A percentile compares a stretch with the other conserved stretches of the same genome.
Conservation (phyloP, 83 land plant species). For the Larix sibirica region DNA sequence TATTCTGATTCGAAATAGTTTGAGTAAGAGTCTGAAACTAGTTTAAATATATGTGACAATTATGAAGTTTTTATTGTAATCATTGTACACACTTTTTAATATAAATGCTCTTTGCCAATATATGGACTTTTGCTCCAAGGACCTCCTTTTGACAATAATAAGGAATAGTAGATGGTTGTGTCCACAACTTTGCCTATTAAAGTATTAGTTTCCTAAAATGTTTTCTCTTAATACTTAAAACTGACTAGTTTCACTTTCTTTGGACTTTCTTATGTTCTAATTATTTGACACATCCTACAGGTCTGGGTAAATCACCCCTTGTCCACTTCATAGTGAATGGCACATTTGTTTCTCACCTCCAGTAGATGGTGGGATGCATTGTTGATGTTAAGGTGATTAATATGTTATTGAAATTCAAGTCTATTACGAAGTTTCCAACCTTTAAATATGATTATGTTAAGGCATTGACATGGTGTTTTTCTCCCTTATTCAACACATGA, state of each 20-base stretch:
- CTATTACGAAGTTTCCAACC: background rate
- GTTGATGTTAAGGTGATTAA: slow-evolving; percentile 73
- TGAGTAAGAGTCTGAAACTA: background rate
- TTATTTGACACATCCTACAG: slow-evolving; percentile 19
- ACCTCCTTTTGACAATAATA: background rate
- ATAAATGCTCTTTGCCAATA: background rate
- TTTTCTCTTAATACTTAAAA: background rate
- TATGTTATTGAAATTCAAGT: background rate
- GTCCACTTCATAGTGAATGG: slow-evolving; percentile 76
- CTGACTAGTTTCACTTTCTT: background rate
- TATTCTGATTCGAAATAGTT: background rate
- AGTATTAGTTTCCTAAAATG: background rate
- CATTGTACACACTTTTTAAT: background rate
- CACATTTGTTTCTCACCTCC: slow-evolving; percentile 41
- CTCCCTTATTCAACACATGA: slow-evolving; percentile 50
- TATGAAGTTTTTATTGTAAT: background rate
- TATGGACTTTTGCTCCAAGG: background rate
- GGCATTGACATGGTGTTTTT: background rate
- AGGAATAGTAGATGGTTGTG: background rate
- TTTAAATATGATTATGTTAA: background rate
- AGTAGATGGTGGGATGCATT: slow-evolving; percentile 72
- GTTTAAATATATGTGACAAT: background rate
- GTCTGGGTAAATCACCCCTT: slow-evolving; percentile 81
- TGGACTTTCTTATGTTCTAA: background rate
- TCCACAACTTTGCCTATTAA: background rate